Percentiles rank a stretch among this genome's conserved stretches.
phyloP scores from a whole-genome alignment of 306 rosid species.

The Pterocarpus santalinus region DNA sequence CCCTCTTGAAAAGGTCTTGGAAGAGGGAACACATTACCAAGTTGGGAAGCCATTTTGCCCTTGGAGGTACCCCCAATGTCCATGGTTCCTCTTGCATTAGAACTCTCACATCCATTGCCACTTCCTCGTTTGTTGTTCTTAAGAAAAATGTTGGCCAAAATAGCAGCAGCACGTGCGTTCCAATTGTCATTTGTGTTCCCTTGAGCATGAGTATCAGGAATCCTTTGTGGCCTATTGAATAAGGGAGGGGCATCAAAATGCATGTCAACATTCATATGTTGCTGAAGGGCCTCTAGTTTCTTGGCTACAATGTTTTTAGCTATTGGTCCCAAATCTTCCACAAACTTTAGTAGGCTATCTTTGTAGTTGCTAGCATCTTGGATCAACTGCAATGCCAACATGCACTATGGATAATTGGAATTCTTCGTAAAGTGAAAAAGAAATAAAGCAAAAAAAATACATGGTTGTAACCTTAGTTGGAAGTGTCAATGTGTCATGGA shows the following conservation, averaged over 20 bases:
- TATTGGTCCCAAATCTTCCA: conserved; percentile 34
- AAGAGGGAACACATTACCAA: neutral
- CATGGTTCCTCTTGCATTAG: neutral
- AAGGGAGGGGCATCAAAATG: neutral
- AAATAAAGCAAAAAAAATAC: neutral
- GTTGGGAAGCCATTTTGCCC: too few species aligned
- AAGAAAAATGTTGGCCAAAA: neutral
- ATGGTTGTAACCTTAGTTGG: neutral
- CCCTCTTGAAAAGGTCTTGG: neutral
- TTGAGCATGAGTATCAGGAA: neutral
- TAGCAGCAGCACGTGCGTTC: conserved; percentile 32
- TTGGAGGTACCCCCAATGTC: neutral
- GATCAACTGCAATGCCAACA: conserved; percentile 37
- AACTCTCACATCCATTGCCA: neutral
- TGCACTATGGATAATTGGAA: neutral
- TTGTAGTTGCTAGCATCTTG: neutral
- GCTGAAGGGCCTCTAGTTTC: neutral
- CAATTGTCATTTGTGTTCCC: neutral
- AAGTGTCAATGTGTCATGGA: neutral
- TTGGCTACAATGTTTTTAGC: conserved; percentile 34
- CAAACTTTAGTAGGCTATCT: conserved; percentile 39
- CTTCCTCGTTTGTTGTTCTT: neutral
- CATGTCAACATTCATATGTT: neutral
- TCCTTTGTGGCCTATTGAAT: neutral
- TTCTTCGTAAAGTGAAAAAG: neutral